Evolutionary conservation across 345 rosid species (phyloP).

Genomic region (Microthlaspi erraticum): DNA sequence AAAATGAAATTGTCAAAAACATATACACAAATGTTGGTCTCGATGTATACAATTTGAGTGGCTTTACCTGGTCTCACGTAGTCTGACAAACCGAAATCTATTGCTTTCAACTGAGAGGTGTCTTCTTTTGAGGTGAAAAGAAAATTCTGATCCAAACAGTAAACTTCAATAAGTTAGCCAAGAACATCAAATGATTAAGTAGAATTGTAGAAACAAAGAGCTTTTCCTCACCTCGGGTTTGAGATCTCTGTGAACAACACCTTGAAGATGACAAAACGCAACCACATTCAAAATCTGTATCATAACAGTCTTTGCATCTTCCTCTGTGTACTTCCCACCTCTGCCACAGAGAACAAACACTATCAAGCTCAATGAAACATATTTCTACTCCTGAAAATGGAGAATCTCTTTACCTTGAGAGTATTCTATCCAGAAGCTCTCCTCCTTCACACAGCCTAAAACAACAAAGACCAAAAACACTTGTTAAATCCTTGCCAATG

Average conservation of each 20-base stretch:
- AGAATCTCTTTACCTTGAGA: constrained; percentile 69
- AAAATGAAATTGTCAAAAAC: constrained; percentile 12
- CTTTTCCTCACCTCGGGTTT: constrained; percentile 81
- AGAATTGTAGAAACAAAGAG: background rate
- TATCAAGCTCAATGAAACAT: background rate
- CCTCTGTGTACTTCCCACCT: constrained; percentile 97
- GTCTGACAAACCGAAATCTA: constrained; percentile 98
- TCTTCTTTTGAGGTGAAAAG: constrained; percentile 86
- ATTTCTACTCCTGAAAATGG: constrained; percentile 16
- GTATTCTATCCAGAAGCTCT: constrained; percentile 95
- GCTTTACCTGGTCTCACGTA: constrained; percentile 84
- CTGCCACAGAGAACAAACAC: constrained; percentile 53
- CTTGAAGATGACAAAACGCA: constrained; percentile 96
- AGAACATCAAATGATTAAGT: constrained; percentile 14
- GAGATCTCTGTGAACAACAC: constrained; percentile 97
- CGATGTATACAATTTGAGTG: constrained; percentile 50
- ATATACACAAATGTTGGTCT: background rate
- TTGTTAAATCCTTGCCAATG: constrained; percentile 13
- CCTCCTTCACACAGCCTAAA: constrained; percentile 96
- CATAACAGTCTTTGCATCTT: constrained; percentile 94
- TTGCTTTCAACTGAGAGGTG: constrained; percentile 78
- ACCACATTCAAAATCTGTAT: constrained; percentile 88
- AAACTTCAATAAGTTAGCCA: constrained; percentile 30
- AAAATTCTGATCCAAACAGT: constrained; percentile 74
- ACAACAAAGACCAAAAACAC: constrained; percentile 19